Evolutionary conservation across 371 early-diverging fungal genomes (phyloP).

Genomic region (Haplosporangium sp.): DNA sequence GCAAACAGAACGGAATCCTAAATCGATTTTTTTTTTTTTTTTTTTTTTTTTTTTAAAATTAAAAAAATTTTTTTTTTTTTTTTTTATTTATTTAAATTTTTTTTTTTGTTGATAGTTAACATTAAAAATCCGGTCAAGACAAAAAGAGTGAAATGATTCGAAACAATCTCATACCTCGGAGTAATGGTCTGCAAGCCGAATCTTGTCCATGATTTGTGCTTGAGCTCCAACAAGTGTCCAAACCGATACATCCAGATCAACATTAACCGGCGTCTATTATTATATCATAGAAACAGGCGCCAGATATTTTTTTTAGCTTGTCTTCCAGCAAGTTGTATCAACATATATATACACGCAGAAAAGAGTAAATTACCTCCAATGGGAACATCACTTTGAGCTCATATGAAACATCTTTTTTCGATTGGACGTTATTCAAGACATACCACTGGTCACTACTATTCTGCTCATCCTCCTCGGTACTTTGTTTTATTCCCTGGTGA

Average conservation of each 20-base stretch:
- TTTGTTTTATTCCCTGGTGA: background rate
- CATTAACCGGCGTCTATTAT: constrained; percentile 1
- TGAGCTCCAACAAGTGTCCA: constrained; percentile 13
- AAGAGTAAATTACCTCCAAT: constrained; percentile 3
- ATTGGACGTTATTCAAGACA: background rate
- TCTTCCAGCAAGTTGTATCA: no score
- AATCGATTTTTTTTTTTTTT: no score
- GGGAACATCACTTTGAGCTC: constrained; percentile 8
- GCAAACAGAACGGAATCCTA: background rate
- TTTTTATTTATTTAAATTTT: no score
- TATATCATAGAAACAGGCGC: background rate
- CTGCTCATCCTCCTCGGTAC: no score
- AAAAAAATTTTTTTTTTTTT: no score
- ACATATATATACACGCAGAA: background rate
- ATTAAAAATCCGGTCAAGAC: background rate
- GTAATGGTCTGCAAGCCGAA: constrained; percentile 6
- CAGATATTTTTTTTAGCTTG: background rate
- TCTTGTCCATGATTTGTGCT: background rate
- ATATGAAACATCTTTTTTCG: background rate
- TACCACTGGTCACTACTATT: constrained; percentile 9
- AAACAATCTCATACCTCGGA: background rate
- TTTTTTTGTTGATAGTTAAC: no score
- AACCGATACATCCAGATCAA: constrained; percentile 5
- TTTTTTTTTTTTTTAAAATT: no score
- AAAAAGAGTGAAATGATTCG: background rate